A percentile compares a stretch with the other conserved stretches of the same genome.
phyloP scores from a whole-genome alignment of 257 asterid species.

The Verbascum thapsus region DNA sequence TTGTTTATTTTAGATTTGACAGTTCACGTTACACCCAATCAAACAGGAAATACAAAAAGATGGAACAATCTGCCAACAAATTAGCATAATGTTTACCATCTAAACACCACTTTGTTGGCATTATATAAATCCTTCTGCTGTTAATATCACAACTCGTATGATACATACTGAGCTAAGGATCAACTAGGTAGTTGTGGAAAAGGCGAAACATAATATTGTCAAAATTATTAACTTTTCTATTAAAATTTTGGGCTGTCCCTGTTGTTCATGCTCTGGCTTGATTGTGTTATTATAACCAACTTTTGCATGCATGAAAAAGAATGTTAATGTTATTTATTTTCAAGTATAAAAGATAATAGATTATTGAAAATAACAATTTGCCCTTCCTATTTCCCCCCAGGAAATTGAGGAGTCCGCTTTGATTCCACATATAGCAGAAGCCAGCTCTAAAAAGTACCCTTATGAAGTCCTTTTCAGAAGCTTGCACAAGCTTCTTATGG shows the following conservation, averaged over 20 bases:
- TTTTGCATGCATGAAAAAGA: constrained; percentile 8
- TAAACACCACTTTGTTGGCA: not conserved
- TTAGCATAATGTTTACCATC: not conserved
- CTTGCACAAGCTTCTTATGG: constrained; percentile 97
- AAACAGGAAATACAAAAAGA: too few species aligned
- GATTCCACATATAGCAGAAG: constrained; percentile 99
- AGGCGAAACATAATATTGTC: too few species aligned
- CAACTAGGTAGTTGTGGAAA: too few species aligned
- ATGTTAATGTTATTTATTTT: constrained; percentile 15
- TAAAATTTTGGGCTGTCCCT: not conserved
- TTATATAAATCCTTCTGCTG: not conserved
- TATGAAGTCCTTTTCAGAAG: constrained; percentile 99
- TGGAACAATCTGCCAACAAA: constrained; percentile 9
- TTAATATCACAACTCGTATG: too few species aligned
- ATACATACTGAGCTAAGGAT: too few species aligned
- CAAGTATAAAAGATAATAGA: constrained; percentile 1
- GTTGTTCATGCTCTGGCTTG: constrained; percentile 5
- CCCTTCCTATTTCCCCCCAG: constrained; percentile 43
- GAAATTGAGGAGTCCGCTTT: constrained; percentile 97
- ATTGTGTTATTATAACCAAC: constrained; percentile 9
- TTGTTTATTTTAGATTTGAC: not conserved
- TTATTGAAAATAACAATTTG: not conserved
- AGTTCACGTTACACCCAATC: not conserved
- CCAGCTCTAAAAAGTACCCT: constrained; percentile 90
- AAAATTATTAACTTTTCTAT: constrained; percentile 9